Percentiles rank a stretch among this genome's conserved stretches.
phyloP scores from a whole-genome alignment of 768 basidiomycete genomes.

The Lentinula boryana region DNA sequence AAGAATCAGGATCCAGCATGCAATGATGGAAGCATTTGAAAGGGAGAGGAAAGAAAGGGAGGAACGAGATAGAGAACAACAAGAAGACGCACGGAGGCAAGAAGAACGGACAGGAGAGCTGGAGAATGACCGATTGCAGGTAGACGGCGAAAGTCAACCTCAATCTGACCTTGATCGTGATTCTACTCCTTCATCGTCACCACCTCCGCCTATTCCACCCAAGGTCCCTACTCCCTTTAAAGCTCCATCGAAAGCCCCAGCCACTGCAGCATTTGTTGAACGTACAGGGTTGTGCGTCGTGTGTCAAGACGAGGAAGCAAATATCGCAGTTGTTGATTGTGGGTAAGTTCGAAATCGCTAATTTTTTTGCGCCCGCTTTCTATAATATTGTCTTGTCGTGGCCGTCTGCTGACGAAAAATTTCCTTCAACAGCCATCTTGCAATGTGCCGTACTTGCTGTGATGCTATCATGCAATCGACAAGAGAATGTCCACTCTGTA shows the following conservation, averaged over 20 bases:
- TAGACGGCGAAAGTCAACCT: background rate
- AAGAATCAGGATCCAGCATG: slow-evolving; percentile 30
- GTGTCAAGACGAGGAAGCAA: slow-evolving; percentile 93
- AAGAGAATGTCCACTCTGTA: slow-evolving; percentile 85
- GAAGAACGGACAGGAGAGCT: slow-evolving; percentile 16
- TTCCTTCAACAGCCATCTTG: slow-evolving; percentile 53
- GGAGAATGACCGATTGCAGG: background rate
- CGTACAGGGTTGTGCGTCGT: slow-evolving; percentile 82
- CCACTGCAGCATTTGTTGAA: slow-evolving; percentile 35
- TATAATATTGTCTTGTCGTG: background rate
- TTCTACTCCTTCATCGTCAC: background rate
- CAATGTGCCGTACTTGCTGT: slow-evolving; percentile 73
- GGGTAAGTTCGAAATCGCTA: slow-evolving; percentile 41
- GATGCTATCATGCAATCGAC: slow-evolving; percentile 75
- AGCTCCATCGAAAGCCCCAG: slow-evolving; percentile 30
- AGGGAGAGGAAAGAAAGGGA: slow-evolving; percentile 25
- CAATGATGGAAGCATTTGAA: slow-evolving; percentile 27
- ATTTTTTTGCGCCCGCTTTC: background rate
- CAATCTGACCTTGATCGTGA: background rate
- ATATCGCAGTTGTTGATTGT: slow-evolving; percentile 91
- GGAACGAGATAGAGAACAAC: slow-evolving; percentile 12
- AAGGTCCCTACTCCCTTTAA: slow-evolving; percentile 20
- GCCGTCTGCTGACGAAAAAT: slow-evolving; percentile 1
- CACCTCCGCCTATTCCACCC: slow-evolving; percentile 9
- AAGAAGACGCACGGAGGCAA: slow-evolving; percentile 13